phyloP scores from a whole-genome alignment of 495 filamentous ascomycete genomes.

The Delitschia confertaspora region DNA sequence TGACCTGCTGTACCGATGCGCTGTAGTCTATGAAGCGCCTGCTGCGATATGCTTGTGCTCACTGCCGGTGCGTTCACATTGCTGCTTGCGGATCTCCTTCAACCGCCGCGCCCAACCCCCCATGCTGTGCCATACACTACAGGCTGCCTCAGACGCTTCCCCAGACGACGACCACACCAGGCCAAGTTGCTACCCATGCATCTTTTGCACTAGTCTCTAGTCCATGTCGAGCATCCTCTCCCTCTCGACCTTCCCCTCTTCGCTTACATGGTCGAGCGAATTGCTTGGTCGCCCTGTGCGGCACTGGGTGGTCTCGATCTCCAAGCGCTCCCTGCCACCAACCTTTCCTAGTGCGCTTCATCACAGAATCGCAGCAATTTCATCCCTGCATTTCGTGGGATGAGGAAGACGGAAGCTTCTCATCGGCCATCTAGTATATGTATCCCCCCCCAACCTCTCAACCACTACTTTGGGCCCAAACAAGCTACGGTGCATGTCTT shows the following conservation, averaged over 20 bases:
- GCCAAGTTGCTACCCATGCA: too few species aligned
- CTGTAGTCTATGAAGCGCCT: too few species aligned
- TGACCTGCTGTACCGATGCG: slow-evolving; percentile 2
- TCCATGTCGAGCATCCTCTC: slow-evolving; percentile 14
- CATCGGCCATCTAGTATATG: slow-evolving; percentile 23
- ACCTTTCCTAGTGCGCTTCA: slow-evolving; percentile 18
- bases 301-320: slow-evolving; percentile 21
- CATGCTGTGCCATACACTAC: too few species aligned
- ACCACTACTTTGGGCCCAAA: slow-evolving; percentile 10
- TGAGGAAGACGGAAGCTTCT: slow-evolving; percentile 16
- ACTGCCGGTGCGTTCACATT: too few species aligned
- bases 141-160: slow-evolving; percentile 3
- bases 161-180: too few species aligned
- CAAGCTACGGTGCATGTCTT: slow-evolving; percentile 24
- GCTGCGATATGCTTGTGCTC: too few species aligned
- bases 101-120: slow-evolving; percentile 3
- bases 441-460: slow-evolving; percentile 23
- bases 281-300: slow-evolving; percentile 26
- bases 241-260: slow-evolving; percentile 12
- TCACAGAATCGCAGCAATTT: too few species aligned
- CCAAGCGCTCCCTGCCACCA: slow-evolving; percentile 19
- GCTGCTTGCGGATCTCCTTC: slow-evolving; percentile 4
- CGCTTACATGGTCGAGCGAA: slow-evolving; percentile 21
- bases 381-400: slow-evolving; percentile 28
- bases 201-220: too few species aligned